Evolutionary conservation across 805 yeast species (phyloP).

Genomic region (Pichia heedii): DNA sequence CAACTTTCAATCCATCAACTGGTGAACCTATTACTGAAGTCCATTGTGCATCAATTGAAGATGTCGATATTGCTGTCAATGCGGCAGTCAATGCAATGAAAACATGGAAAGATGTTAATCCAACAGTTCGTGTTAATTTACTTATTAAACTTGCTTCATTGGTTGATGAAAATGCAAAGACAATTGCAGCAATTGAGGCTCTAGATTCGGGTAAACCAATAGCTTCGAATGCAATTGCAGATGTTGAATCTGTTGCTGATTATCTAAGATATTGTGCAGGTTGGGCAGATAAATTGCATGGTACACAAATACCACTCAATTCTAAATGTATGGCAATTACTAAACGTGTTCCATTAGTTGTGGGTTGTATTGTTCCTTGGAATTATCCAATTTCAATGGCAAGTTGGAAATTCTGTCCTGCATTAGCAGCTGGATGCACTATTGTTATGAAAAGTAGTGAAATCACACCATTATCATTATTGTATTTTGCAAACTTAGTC

Average conservation of each 20-base stretch:
- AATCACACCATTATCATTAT: slow-evolving; percentile 62
- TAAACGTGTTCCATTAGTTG: slow-evolving; percentile 56
- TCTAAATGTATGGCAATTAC: slow-evolving; percentile 55
- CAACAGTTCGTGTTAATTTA: slow-evolving; percentile 31
- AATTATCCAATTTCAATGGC: slow-evolving; percentile 65
- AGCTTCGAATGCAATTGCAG: slow-evolving; percentile 38
- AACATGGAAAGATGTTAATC: slow-evolving; percentile 38
- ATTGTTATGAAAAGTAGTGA: slow-evolving; percentile 69
- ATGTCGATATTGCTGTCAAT: slow-evolving; percentile 42
- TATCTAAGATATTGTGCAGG: slow-evolving; percentile 50
- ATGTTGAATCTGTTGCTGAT: slow-evolving; percentile 37
- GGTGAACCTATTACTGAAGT: slow-evolving; percentile 38
- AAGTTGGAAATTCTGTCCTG: slow-evolving; percentile 77
- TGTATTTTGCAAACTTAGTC: slow-evolving; percentile 49
- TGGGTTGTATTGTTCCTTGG: slow-evolving; percentile 68
- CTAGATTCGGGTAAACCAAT: slow-evolving; percentile 50
- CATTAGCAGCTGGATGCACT: slow-evolving; percentile 71
- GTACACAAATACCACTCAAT: slow-evolving; percentile 29
- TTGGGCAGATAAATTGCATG: slow-evolving; percentile 50
- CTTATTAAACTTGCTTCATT: slow-evolving; percentile 43
- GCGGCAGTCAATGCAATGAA: slow-evolving; percentile 40
- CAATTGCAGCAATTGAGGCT: slow-evolving; percentile 43
- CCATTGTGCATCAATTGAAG: slow-evolving; percentile 37
- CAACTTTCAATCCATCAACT: slow-evolving; percentile 42
- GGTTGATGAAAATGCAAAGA: slow-evolving; percentile 39